Evolutionary conservation across 78 protist species (phyloP), one percentile per base, ranked within the genome.

Genomic region (Dictyostelium brefeldianum): DNA sequence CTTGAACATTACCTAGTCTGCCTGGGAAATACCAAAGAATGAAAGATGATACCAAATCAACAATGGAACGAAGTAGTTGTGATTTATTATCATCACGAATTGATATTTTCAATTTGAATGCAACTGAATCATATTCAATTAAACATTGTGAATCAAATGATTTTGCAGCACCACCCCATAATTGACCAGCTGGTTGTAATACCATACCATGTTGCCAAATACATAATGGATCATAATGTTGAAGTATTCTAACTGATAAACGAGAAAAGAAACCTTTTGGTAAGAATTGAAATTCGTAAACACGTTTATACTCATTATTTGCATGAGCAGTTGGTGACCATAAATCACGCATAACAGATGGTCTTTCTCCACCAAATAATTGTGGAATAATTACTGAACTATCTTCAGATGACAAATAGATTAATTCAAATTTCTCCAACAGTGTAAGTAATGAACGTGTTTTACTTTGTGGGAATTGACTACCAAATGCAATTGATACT

Each of bases 11-110:
- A 25, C 67, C 65, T 36, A 87, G 25, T 50, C 93, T 77, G 77
- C 80, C 93, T 11, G 93, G 93, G 93, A 87, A 87, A 65, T 87
- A 87, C 93, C 93, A 87, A 74, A 87, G 67, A 20, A 87, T 56
- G 25, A 87, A 87, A 8, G 93, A 87, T 18, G 93, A 87, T 1
- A 87, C 80, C 50, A 87, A 59, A 46, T 87, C 93, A 47, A 73
- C 78, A 4, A 87, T 31, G 4, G 71, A 57, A 10, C 51, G 41
- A 18, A 87, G 51, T 0, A 87, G 36, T 25, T 62, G 57, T 27
- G 11, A 15, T 18, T 80, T 62, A 15, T 54, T 36, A 36, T 78
- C 83, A 31, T 87, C 84, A 43, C 84, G 25, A 36, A 87, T 62
- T 59, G 69, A 46, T 29, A 87, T 14, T 12, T 48, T 59, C 14